Percentiles rank a stretch among this genome's conserved stretches.
Conservation (phyloP, 2,329 filamentous ascomycete species). For the Penicillium expansum region DNA sequence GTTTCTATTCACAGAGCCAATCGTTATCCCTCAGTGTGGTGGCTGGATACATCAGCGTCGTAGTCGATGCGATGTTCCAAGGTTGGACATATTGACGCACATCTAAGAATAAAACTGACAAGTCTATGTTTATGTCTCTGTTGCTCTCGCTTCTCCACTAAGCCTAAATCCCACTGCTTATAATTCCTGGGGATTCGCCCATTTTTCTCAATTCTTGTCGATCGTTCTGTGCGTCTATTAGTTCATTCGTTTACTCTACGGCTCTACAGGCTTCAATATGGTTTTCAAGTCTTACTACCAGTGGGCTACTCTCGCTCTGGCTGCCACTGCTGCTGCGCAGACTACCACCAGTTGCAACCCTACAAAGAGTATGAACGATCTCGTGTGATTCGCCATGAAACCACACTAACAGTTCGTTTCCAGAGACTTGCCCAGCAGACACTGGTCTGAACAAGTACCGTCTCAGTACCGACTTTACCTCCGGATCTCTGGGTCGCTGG, state of each 20-base stretch:
- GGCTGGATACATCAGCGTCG: background rate
- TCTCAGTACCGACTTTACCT: conserved; percentile 39
- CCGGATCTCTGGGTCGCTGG: conserved; percentile 57
- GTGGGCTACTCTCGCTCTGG: conserved; percentile 27
- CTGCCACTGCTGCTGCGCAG: conserved; percentile 55
- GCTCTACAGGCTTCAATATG: conserved; percentile 18
- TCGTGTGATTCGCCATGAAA: rapidly evolving
- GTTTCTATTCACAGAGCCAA: background rate
- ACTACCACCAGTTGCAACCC: conserved; percentile 77
- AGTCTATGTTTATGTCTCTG: background rate
- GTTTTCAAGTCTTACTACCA: conserved; percentile 20
- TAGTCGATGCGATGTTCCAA: background rate
- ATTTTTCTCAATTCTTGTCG: background rate
- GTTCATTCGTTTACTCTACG: background rate
- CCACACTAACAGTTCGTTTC: background rate
- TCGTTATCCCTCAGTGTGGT: background rate
- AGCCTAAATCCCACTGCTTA: background rate
- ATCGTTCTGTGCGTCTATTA: background rate
- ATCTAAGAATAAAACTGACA: conserved; percentile 2
- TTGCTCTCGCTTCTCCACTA: background rate
- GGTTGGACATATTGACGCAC: background rate
- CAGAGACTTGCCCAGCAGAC: conserved; percentile 62
- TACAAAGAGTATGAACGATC: conserved; percentile 21
- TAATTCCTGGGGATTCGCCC: background rate
- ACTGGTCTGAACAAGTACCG: conserved; percentile 59